Base-by-base conservation (phyloP, 2,329 filamentous ascomycete species). In the Paecilomyces fulvus region DNA sequence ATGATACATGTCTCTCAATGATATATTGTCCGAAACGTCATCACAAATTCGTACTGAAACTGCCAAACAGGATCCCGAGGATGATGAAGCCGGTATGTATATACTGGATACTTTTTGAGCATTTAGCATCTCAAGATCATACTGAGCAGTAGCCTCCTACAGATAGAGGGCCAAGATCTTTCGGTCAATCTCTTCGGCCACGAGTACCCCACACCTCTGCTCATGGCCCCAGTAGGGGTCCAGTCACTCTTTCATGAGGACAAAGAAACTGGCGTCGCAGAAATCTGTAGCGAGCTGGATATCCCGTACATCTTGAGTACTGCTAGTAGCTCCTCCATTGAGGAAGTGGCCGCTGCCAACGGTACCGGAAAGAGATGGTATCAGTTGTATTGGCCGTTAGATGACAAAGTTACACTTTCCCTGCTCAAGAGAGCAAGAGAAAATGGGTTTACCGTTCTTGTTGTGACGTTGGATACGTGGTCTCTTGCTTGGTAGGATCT, bases 401-500 rank as follows among this genome's bases (percentile, higher is more conserved):
- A 83, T 55, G 80, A 90, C 54, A 81, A 85, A 2, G 75, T 90
- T 55, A 90, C 87, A 0, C 73, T 79, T 0, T 87, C 82, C 1
- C 72, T 90, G 14, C 76, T 90, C 3, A 66, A 70, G 1, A 79
- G 86, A 0, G 88, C 86, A 0, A 83, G 83, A 64, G 75, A 72
- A 0, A 79, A 75, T 30, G 87, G 86, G 0, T 90, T 79, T 70
- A 79, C 77, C 31, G 85, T 84, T 0, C 76, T 90, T 0, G 81
- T 90, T 6, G 84, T 91, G 0, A 91, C 88, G 0, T 75, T 90
- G 0, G 88, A 91, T 68, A 90, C 86, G 0, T 88, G 83, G 70
- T 79, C 79, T 11, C 76, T 90, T 33, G 81, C 80, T 0, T 91
- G 87, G 85, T 59, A 57, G 53, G 55, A 10, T 43, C 25, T 23